Conservation (phyloP, 306 rosid genomes). For the Pachyrhizus erosus region DNA sequence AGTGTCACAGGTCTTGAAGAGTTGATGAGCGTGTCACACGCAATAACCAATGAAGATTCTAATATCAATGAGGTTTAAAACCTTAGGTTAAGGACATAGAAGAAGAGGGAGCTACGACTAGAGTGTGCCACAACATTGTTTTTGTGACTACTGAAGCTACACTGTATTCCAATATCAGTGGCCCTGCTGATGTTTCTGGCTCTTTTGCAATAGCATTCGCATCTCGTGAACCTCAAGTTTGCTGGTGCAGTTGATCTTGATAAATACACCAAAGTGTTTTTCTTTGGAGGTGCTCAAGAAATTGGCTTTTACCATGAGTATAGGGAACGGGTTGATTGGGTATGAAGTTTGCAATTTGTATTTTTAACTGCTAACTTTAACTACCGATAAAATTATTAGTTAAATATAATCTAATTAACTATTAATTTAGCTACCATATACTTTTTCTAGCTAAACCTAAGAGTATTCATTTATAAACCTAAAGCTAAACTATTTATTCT, state of each 20-base stretch:
- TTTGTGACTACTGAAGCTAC: conserved; percentile 86
- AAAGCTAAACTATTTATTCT: too few relatives aligned
- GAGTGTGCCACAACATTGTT: conserved; percentile 54
- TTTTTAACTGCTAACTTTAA: too few relatives aligned
- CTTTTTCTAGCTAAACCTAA: too few relatives aligned
- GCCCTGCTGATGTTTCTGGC: conserved; percentile 94
- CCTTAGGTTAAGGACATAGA: conserved; percentile 39
- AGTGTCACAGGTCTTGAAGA: conserved; percentile 10
- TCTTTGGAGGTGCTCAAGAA: conserved; percentile 75
- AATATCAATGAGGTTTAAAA: conserved; percentile 20
- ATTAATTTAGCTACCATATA: too few relatives aligned
- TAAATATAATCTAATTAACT: too few relatives aligned
- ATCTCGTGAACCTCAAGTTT: conserved; percentile 67
- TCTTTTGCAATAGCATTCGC: conserved; percentile 85
- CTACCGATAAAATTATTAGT: too few relatives aligned
- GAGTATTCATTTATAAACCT: too few relatives aligned
- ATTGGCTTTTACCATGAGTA: conserved; percentile 80
- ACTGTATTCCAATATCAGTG: conserved; percentile 90
- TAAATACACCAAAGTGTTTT: conserved; percentile 41
- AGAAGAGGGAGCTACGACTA: conserved; percentile 45
- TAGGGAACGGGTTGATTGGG: conserved; percentile 87
- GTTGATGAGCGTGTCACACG: conserved; percentile 18
- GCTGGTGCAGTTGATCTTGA: conserved; percentile 55
- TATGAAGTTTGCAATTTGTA: conserved; percentile 51
- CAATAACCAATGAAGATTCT: conserved; percentile 35